phyloP scores from a whole-genome alignment of 2,329 filamentous ascomycete genomes.

The Neonectria hederae region DNA sequence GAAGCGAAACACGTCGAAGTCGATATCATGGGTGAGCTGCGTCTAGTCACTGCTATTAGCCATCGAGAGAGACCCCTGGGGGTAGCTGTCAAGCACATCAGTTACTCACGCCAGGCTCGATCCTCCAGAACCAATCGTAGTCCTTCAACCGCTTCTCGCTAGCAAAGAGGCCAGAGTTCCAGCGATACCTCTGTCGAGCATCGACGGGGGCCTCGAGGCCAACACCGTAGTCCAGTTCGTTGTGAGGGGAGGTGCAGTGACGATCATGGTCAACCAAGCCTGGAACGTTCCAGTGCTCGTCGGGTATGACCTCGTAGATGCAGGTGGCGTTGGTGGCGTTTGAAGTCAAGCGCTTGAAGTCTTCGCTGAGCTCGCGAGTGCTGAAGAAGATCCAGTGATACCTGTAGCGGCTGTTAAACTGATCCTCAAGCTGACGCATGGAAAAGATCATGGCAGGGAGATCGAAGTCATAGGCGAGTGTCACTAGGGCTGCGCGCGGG shows the following conservation, averaged over 20 bases:
- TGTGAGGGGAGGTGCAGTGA: neutral
- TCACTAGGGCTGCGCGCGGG: constrained; percentile 46
- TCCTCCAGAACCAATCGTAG: constrained; percentile 69
- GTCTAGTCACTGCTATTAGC: constrained; percentile 49
- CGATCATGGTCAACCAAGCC: constrained; percentile 28
- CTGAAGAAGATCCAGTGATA: constrained; percentile 94
- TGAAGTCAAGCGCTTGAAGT: constrained; percentile 75
- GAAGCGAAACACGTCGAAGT: constrained; percentile 87
- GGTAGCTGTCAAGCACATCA: neutral
- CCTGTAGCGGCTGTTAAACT: constrained; percentile 82
- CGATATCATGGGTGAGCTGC: constrained; percentile 67
- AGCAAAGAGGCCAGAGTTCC: constrained; percentile 87
- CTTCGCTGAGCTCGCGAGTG: constrained; percentile 78
- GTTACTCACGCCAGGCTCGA: constrained; percentile 66
- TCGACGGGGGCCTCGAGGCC: constrained; percentile 15
- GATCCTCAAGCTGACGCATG: constrained; percentile 64
- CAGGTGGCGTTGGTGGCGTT: constrained; percentile 77
- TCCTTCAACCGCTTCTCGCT: constrained; percentile 74
- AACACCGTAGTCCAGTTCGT: constrained; percentile 6
- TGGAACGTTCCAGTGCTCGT: constrained; percentile 80
- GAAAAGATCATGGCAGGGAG: constrained; percentile 45
- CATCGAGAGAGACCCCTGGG: neutral
- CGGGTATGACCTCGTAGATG: constrained; percentile 76
- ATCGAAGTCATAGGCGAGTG: constrained; percentile 46
- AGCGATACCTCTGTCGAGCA: constrained; percentile 79